phyloP scores from a whole-genome alignment of 164 flowering plant genomes.

The Brasenia schreberi region DNA sequence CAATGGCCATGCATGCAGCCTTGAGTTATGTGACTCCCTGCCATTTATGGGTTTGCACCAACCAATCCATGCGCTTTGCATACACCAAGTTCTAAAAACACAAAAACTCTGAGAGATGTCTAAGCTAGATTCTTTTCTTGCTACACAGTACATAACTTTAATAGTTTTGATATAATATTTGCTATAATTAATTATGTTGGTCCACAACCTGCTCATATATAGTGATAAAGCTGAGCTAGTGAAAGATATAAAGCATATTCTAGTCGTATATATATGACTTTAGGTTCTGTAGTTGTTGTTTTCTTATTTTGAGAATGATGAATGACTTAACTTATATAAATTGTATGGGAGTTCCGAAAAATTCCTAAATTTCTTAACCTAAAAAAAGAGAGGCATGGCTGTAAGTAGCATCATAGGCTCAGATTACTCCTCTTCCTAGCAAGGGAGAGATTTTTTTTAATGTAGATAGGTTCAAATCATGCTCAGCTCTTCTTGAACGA shows the following conservation, averaged over 20 bases:
- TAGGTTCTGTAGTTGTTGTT: no score
- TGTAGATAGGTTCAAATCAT: background rate
- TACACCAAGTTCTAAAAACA: background rate
- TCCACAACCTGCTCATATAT: no score
- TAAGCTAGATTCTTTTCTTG: background rate
- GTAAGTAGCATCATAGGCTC: background rate
- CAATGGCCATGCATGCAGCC: conserved; percentile 2
- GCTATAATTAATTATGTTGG: background rate
- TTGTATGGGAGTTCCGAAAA: background rate
- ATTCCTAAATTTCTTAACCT: background rate
- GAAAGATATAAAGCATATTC: no score
- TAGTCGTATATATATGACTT: no score
- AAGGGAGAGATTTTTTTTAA: no score
- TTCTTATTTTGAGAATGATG: no score
- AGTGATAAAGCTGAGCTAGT: no score
- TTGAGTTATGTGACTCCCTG: conserved; percentile 1
- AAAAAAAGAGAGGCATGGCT: background rate
- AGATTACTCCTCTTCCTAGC: no score
- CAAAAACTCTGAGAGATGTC: background rate
- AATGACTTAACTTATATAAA: no score
- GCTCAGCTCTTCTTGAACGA: background rate
- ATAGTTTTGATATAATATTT: background rate
- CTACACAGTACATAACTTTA: background rate
- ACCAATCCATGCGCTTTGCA: background rate
- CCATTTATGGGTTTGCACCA: background rate